Conservation (phyloP, 2,329 filamentous ascomycete species). For the Apiospora phragmitis region DNA sequence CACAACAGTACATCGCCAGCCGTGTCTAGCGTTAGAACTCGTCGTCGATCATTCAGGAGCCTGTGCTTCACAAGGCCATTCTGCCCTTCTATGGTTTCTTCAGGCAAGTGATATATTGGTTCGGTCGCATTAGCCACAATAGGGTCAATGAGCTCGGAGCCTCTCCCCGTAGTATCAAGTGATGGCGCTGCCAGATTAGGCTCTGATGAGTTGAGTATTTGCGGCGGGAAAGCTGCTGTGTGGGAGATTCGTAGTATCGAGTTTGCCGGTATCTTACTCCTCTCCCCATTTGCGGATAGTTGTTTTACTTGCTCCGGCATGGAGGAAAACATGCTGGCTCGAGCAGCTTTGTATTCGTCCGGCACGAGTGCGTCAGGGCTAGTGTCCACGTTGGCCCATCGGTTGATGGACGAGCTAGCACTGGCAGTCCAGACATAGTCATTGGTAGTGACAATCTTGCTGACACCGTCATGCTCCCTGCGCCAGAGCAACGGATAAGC, state of each 20-base stretch:
- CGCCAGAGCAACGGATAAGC: constrained; percentile 83
- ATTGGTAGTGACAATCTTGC: constrained; percentile 65
- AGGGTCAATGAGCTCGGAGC: constrained; percentile 56
- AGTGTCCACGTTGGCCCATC: constrained; percentile 86
- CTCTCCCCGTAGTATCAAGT: constrained; percentile 40
- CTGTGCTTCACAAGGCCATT: constrained; percentile 93
- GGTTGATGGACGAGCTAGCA: constrained; percentile 85
- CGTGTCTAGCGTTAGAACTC: constrained; percentile 89
- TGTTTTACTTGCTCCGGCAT: constrained; percentile 37
- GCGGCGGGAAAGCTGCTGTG: constrained; percentile 72
- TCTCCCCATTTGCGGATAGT: constrained; percentile 32
- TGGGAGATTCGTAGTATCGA: constrained; percentile 83
- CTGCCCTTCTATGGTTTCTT: constrained; percentile 89
- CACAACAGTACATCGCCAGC: constrained; percentile 93
- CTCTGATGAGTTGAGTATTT: constrained; percentile 55
- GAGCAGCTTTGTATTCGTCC: constrained; percentile 50
- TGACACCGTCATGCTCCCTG: constrained; percentile 89
- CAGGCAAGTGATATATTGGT: constrained; percentile 67
- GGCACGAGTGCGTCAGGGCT: constrained; percentile 68
- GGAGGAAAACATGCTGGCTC: constrained; percentile 40
- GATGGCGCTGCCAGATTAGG: constrained; percentile 41
- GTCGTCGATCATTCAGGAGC: constrained; percentile 84
- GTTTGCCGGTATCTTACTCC: constrained; percentile 70
- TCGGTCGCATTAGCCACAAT: constrained; percentile 50
- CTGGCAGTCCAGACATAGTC: constrained; percentile 90